Evolutionary conservation across 164 flowering plant genomes (phyloP), one percentile per base, ranked within the genome.

Genomic region (Aristolochia californica): DNA sequence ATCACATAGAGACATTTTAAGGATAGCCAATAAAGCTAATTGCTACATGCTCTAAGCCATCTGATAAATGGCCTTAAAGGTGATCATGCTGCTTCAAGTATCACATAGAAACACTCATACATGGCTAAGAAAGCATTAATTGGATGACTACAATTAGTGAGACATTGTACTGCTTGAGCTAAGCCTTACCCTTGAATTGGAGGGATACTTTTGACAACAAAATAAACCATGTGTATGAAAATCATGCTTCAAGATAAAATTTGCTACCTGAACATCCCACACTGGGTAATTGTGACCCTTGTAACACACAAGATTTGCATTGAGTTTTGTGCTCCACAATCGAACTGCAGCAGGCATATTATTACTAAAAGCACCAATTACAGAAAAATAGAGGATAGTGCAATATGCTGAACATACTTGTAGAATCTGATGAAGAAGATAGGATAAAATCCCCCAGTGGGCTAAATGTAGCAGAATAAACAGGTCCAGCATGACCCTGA

Each of bases 211-310:
- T n/a, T n/a, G n/a, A n/a, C n/a, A 28, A 34, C 10, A 34, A 34
- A 12, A 34, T 12, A 34, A 34, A 12, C 40, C 40, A 34, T 34
- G 11, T 12, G 10, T 34, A 8, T 8, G 40, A 34, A 34, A 34
- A 34, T 7, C 9, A 47, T 17, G 22, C 11, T 49, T 18, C 22
- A 17, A 17, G 13, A 18, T 49, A 49, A 50, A 20, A 11, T n/a
- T 50, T 51, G 48, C 43, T 85, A 89, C 98, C 98, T 89, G 88
- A 30, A 88, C 99, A 81, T 90, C 99, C 97, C 97, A 94, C 12
- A 94, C 96, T 55, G 96, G 97, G 62, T 84, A 94, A 69, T 91
- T 94, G 61, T 94, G 99, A 62, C 99, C 99, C 81, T 94, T 90
- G 81, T 90, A 88, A 75, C 99, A 94, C 43, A 94, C 96, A 75